A percentile compares a stretch with the other conserved stretches of the same genome.
Evolutionary conservation across 495 filamentous ascomycete genomes (phyloP).

Genomic region (Penicillium alfredii): DNA sequence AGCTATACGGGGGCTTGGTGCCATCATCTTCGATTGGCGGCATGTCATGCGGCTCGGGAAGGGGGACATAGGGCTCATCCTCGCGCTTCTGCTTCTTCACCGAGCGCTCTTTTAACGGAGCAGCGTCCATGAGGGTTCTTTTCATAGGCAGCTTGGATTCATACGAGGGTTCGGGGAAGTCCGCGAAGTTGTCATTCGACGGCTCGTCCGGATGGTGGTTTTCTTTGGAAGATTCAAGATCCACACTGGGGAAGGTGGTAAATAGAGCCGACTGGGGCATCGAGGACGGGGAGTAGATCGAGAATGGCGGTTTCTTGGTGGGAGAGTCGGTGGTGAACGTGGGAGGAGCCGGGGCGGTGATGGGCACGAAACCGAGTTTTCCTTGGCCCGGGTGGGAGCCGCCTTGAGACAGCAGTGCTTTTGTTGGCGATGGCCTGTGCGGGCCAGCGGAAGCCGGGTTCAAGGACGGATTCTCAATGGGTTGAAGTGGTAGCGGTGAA

Average conservation of each 20-base stretch:
- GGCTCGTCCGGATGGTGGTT: conserved; percentile 48
- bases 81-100: conserved; percentile 56
- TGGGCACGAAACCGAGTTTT: conserved; percentile 51
- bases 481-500: conserved; percentile 46
- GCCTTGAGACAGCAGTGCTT: conserved; percentile 41
- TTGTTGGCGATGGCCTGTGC: conserved; percentile 55
- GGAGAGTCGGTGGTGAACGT: conserved; percentile 77
- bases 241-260: conserved; percentile 53
- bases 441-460: conserved; percentile 46
- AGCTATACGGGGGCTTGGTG: conserved; percentile 82
- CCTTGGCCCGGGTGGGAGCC: conserved; percentile 27
- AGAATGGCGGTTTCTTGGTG: conserved; percentile 64
- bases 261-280: conserved; percentile 60
- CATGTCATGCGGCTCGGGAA: conserved; percentile 72
- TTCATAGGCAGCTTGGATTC: conserved; percentile 58
- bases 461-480: conserved; percentile 40
- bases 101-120: conserved; percentile 63
- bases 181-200: conserved; percentile 46
- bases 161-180: conserved; percentile 51
- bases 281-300: conserved; percentile 31
- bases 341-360: conserved; percentile 62
- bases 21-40: conserved; percentile 80
- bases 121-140: conserved; percentile 64
- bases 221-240: conserved; percentile 53
- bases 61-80: conserved; percentile 37